Evolutionary conservation across 2,329 filamentous ascomycete species (phyloP).

Genomic region (Chrysosphaeria jannelii): DNA sequence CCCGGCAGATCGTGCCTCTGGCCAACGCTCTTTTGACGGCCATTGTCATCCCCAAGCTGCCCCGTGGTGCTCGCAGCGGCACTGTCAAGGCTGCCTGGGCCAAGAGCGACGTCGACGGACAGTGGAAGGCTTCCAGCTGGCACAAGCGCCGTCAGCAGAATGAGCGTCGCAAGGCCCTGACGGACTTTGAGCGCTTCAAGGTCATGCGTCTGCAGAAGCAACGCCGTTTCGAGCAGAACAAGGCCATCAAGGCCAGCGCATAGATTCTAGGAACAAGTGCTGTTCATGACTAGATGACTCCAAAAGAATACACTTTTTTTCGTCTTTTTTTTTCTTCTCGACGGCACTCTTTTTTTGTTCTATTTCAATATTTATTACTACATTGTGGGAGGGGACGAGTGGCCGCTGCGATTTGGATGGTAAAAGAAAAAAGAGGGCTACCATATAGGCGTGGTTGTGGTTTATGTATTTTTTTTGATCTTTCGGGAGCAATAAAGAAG

Average conservation of each 20-base stretch:
- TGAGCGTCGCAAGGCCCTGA: constrained; percentile 66
- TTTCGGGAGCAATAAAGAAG: too few species aligned
- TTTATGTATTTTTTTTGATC: too few species aligned
- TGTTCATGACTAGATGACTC: too few species aligned
- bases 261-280: too few species aligned
- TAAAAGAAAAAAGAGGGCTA: too few species aligned
- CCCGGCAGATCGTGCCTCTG: constrained; percentile 66
- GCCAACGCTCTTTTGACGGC: constrained; percentile 65
- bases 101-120: constrained; percentile 67
- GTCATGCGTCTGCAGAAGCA: constrained; percentile 98
- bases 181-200: constrained; percentile 99
- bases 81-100: constrained; percentile 73
- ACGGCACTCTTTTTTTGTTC: not conserved
- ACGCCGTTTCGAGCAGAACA: constrained; percentile 92
- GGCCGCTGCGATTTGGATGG: too few species aligned
- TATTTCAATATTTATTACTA: not conserved
- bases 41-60: constrained; percentile 61
- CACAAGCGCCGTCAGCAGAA: constrained; percentile 76
- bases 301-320: constrained; percentile 1
- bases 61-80: constrained; percentile 57
- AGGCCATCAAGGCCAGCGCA: constrained; percentile 63
- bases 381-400: too few species aligned
- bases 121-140: constrained; percentile 78
- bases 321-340: constrained; percentile 1
- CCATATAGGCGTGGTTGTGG: too few species aligned